Conservation (phyloP, 2,329 filamentous ascomycete species). For the Exophiala lecanii-corni region DNA sequence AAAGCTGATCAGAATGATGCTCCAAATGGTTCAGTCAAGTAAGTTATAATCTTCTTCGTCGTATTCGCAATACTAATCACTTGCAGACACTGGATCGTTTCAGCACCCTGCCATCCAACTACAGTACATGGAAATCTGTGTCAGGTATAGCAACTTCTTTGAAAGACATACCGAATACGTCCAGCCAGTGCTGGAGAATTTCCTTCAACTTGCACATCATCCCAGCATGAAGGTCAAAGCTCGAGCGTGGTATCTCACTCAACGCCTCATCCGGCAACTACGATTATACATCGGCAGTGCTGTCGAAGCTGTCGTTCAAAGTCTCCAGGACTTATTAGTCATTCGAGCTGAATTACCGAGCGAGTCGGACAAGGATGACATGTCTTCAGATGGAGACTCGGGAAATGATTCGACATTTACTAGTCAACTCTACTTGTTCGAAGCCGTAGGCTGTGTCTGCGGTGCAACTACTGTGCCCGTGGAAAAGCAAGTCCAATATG, state of each 20-base stretch:
- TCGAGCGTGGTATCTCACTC: conserved; percentile 95
- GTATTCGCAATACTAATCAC: conserved; percentile 19
- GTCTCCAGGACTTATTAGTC: conserved; percentile 77
- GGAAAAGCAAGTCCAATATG: conserved; percentile 83
- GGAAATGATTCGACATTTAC: conserved; percentile 87
- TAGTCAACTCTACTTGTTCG: conserved; percentile 88
- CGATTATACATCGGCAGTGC: conserved; percentile 80
- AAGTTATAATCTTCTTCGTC: conserved; percentile 2
- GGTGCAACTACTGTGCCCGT: conserved; percentile 71
- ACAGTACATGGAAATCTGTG: conserved; percentile 98
- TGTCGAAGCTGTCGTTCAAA: conserved; percentile 85
- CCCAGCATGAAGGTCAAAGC: conserved; percentile 80
- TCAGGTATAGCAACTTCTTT: conserved; percentile 89
- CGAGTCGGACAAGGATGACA: conserved; percentile 77
- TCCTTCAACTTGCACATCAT: conserved; percentile 86
- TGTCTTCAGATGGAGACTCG: conserved; percentile 88
- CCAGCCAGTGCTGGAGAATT: conserved; percentile 81
- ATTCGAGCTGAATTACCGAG: conserved; percentile 86
- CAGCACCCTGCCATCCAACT: conserved; percentile 87
- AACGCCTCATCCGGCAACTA: conserved; percentile 84
- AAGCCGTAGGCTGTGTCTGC: conserved; percentile 88
- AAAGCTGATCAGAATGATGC: conserved; percentile 85
- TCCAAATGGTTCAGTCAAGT: conserved; percentile 85
- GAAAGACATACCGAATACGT: conserved; percentile 78
- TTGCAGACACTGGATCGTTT: conserved; percentile 72